These are phyloP conservation scores for Sporisorium reilianum DNA, from an alignment of 1,284 basidiomycete genomes.

Conservation along the genomic window DNA sequence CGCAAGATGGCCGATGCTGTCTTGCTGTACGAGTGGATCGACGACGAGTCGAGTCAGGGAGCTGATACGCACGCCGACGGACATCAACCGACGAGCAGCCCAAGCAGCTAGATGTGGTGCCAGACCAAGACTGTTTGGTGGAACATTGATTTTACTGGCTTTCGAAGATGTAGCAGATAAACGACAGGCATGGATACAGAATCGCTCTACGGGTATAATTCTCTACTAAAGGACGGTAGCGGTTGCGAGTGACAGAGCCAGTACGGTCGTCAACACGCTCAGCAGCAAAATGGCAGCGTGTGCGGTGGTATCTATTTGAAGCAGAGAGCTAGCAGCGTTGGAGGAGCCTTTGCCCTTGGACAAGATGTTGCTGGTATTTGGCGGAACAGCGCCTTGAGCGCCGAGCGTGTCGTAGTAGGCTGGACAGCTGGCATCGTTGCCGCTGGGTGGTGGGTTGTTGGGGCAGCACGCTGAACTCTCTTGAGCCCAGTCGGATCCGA, in stretches of 20 bases:
- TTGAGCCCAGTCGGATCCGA: constrained; percentile 59
- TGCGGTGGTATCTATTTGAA: background rate
- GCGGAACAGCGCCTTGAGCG: constrained; percentile 18
- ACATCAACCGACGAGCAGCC: constrained; percentile 3
- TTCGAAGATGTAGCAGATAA: background rate
- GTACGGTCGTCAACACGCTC: background rate
- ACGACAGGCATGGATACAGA: background rate
- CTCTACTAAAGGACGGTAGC: background rate
- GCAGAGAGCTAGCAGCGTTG: constrained; percentile 12
- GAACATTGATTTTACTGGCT: too few species aligned
- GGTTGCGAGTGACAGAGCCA: constrained; percentile 16
- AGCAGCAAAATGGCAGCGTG: background rate
- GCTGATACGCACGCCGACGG: constrained; percentile 5
- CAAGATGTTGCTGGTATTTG: constrained; percentile 51
- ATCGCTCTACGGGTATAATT: constrained; percentile 12
- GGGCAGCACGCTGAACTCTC: constrained; percentile 56
- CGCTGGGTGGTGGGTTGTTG: constrained; percentile 40
- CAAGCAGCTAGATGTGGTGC: background rate
- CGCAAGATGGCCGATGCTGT: constrained; percentile 51
- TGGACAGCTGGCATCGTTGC: constrained; percentile 32
- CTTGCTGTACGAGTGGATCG: constrained; percentile 54
- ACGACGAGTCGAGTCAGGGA: constrained; percentile 32
- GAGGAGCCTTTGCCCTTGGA: constrained; percentile 43
- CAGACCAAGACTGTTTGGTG: background rate
- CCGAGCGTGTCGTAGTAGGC: constrained; percentile 46